Evolutionary conservation across 495 filamentous ascomycete genomes (phyloP).

Genomic region (Cetradonia linearis): DNA sequence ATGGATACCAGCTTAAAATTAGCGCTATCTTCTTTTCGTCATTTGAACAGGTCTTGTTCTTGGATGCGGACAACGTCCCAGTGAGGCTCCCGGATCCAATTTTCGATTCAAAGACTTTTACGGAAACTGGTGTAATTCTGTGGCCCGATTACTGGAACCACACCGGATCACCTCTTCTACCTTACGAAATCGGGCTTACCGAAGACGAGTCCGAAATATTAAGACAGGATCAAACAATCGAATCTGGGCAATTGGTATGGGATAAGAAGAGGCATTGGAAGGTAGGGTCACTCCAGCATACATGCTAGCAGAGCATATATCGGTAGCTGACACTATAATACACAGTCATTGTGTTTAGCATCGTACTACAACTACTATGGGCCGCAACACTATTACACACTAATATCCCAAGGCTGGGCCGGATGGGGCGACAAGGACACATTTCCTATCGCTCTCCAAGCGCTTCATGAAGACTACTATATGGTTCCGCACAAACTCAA

Average conservation of each 20-base stretch:
- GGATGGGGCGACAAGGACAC: conserved; percentile 26
- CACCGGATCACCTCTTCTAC: conserved; percentile 19
- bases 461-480: conserved; percentile 17
- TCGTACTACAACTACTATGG: conserved; percentile 26
- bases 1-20: conserved; percentile 24
- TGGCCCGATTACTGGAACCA: conserved; percentile 27
- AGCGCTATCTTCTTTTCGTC: conserved; percentile 24
- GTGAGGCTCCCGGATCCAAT: conserved; percentile 21
- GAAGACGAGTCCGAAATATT: conserved; percentile 16
- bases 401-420: conserved; percentile 22
- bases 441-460: conserved; percentile 19
- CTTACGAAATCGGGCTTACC: conserved; percentile 18
- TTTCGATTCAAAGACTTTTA: conserved; percentile 21
- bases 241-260: conserved; percentile 22
- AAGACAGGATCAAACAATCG: conserved; percentile 15
- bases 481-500: conserved; percentile 62
- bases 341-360: conserved; percentile 22
- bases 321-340: background rate
- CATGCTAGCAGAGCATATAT: background rate
- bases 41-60: conserved; percentile 25
- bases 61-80: conserved; percentile 23
- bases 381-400: conserved; percentile 22
- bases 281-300: conserved; percentile 6
- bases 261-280: conserved; percentile 23
- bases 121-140: conserved; percentile 19